These are phyloP conservation scores for Saksenaea vasiformis DNA, from an alignment of 371 early-diverging fungal species.

Conservation along the genomic window DNA sequence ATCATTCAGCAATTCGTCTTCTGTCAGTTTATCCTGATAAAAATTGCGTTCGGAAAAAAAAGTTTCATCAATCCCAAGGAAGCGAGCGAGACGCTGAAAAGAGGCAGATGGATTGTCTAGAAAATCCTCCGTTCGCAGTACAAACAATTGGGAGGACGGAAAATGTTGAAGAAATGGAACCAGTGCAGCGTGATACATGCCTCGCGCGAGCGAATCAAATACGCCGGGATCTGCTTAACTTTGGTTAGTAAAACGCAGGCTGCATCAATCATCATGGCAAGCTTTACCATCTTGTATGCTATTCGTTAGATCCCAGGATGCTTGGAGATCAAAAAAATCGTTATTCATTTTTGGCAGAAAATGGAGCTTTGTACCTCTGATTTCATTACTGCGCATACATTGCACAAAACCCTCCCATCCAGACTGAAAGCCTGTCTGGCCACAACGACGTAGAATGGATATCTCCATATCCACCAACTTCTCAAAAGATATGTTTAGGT, in stretches of 20 bases:
- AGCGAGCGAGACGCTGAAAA: constrained; percentile 33
- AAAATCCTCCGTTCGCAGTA: constrained; percentile 41
- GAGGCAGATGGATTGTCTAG: constrained; percentile 23
- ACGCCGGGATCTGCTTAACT: not conserved
- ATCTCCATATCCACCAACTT: constrained; percentile 37
- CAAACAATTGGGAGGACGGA: constrained; percentile 39
- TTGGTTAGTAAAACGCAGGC: not conserved
- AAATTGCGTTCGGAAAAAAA: constrained; percentile 31
- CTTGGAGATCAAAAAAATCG: constrained; percentile 2
- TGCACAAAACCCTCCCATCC: constrained; percentile 46
- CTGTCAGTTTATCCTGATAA: constrained; percentile 20
- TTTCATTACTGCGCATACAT: constrained; percentile 44
- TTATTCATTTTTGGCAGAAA: not conserved
- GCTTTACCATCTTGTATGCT: constrained; percentile 8
- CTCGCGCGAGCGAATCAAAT: constrained; percentile 38
- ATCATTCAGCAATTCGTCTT: constrained; percentile 19
- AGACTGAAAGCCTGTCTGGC: constrained; percentile 38
- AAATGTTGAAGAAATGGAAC: constrained; percentile 39
- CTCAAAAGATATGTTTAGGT: constrained; percentile 29
- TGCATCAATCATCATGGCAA: not conserved
- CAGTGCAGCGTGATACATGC: constrained; percentile 41
- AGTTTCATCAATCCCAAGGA: constrained; percentile 34
- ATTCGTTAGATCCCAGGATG: constrained; percentile 20
- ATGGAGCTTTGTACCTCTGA: constrained; percentile 19
- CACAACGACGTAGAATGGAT: constrained; percentile 41